phyloP scores from a whole-genome alignment of 768 basidiomycete species.

The Chalciporus piperatus region DNA sequence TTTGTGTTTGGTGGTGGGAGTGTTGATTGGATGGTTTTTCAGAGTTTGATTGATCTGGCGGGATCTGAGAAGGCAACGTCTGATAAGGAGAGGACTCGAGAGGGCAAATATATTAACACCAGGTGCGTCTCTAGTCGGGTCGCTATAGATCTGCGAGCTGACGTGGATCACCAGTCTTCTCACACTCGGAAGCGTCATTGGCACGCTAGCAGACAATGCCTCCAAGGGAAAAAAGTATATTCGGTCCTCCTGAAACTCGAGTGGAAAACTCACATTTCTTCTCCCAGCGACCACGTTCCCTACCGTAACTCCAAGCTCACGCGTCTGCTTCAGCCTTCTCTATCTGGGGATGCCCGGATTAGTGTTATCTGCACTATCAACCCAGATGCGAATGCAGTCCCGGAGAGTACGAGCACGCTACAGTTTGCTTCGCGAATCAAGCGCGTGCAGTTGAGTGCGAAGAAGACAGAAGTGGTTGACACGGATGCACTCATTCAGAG shows the following conservation, averaged over 20 bases:
- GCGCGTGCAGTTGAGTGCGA: conserved; percentile 81
- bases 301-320: conserved; percentile 96
- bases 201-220: conserved; percentile 87
- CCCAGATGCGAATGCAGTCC: conserved; percentile 72
- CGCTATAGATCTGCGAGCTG: background rate
- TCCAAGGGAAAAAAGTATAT: conserved; percentile 65
- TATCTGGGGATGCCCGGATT: conserved; percentile 93
- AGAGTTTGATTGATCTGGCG: conserved; percentile 94
- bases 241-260: background rate
- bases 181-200: conserved; percentile 90
- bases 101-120: conserved; percentile 96
- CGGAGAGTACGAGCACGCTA: conserved; percentile 85
- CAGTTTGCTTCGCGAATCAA: conserved; percentile 91
- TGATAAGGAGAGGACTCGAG: conserved; percentile 92
- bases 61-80: conserved; percentile 96
- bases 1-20: background rate
- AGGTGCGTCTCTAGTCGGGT: conserved; percentile 40
- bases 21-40: conserved; percentile 4
- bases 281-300: conserved; percentile 77
- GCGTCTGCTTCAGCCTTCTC: conserved; percentile 89
- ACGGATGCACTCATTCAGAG: conserved; percentile 92
- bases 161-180: conserved; percentile 55
- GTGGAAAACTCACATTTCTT: background rate
- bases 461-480: conserved; percentile 92
- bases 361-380: conserved; percentile 96